Base-by-base conservation (phyloP, 495 filamentous ascomycete genomes). In the Neurospora hispaniola region DNA sequence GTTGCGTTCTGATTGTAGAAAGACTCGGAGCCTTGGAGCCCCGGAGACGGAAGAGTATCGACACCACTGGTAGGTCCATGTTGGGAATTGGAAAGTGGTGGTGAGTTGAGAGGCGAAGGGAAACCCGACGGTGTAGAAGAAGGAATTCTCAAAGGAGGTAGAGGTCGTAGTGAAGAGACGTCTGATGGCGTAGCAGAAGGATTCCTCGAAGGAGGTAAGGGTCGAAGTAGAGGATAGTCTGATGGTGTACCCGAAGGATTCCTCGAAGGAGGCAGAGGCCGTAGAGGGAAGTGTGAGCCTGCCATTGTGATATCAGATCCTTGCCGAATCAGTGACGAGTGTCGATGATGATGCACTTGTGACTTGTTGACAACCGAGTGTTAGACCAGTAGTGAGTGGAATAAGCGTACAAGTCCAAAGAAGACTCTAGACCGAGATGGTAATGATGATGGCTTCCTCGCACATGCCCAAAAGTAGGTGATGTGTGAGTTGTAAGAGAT, bases 121-220 rank as follows among this genome's bases (percentile, higher is more conserved):
- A 70, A 70, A 44, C 59, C 42, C 59, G 72, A 70, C 9, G 42
- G 31, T 12, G 72, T 69, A 39, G 72, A 46, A 0, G 72, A 73
- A 39, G 69, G 27, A 12, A 48, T 73, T 20, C 62, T 42, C 12
- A 43, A 69, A 44, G 35, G 42, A 41, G 38, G 48, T n/a, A 73
- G 40, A 38, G 71, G 41, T 38, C 71, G 71, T 31, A 73, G 59
- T 38, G 5, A 6, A 38, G 35, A 5, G 35, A 6, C 4, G 35
- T 4, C 4, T 38, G 5, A 38, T 38, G 35, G 35, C 5, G 35
- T 38, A 5, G 35, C 5, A 38, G 35, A 38, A 38, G 69, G 27
- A n/a, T 70, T 73, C 38, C 71, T 42, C 7, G 68, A 69, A 39
- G 35, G 62, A 41, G 38, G 48, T 14, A 73, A 27, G 9, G 71